Percentiles rank a stretch among this genome's conserved stretches.
phyloP scores from a whole-genome alignment of 352 stramenopile genomes.

The Phytophthora agathidicida region DNA sequence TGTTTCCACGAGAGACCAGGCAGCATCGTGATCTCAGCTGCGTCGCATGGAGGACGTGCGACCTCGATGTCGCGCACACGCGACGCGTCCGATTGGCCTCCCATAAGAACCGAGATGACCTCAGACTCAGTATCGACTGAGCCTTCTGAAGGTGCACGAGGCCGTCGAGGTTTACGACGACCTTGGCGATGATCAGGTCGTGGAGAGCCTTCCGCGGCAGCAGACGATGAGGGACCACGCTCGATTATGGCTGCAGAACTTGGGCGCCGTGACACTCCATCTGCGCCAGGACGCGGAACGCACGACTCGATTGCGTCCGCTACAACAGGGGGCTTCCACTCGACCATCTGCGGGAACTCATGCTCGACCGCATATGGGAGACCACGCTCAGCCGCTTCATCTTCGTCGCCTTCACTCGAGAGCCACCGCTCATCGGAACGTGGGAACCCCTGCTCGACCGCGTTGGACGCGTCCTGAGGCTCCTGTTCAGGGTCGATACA shows the following conservation, averaged over 20 bases:
- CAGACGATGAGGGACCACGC: constrained; percentile 10
- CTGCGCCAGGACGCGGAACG: constrained; percentile 3
- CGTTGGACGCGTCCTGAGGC: constrained; percentile 13
- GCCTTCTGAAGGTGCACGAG: neutral
- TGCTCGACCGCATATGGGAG: constrained; percentile 13
- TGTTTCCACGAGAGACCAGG: constrained; percentile 18
- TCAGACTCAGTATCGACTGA: constrained; percentile 4
- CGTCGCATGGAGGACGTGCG: constrained; percentile 5
- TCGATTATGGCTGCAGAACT: constrained; percentile 15
- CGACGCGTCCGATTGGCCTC: no score
- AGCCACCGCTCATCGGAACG: constrained; percentile 15
- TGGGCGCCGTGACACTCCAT: constrained; percentile 7
- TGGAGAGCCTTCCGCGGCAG: neutral
- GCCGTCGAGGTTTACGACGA: constrained; percentile 2
- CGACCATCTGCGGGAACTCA: constrained; percentile 15
- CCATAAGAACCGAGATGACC: constrained; percentile 1
- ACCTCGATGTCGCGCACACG: constrained; percentile 4
- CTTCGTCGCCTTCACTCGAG: neutral
- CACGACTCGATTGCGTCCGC: neutral
- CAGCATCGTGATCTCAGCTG: neutral
- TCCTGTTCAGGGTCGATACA: constrained; percentile 9
- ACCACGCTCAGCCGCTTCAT: neutral
- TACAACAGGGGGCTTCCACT: constrained; percentile 8
- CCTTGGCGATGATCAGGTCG: constrained; percentile 7
- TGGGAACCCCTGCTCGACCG: constrained; percentile 18